These are phyloP conservation scores for Proliferodiscus dingleyae DNA, from an alignment of 2,329 filamentous ascomycete genomes.

Conservation along the genomic window DNA sequence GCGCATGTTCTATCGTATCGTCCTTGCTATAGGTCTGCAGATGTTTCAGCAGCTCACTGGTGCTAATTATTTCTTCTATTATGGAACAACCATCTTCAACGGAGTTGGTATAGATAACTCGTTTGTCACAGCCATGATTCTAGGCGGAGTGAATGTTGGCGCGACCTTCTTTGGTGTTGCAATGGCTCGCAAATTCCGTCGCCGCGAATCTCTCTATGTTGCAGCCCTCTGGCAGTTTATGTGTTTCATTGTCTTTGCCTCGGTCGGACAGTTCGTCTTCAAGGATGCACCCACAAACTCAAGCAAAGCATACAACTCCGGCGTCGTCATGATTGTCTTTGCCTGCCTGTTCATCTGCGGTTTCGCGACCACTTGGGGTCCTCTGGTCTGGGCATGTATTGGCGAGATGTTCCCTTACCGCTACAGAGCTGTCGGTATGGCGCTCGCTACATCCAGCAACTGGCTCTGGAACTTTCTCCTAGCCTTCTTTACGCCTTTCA, in stretches of 20 bases:
- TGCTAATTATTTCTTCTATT: constrained; percentile 60
- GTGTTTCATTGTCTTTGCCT: constrained; percentile 57
- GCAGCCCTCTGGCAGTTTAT: constrained; percentile 67
- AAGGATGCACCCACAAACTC: constrained; percentile 49
- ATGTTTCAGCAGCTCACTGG: constrained; percentile 65
- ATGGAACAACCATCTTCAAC: constrained; percentile 62
- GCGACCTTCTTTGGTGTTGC: constrained; percentile 53
- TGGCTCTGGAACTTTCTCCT: constrained; percentile 71
- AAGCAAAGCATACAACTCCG: constrained; percentile 35
- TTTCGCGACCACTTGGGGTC: constrained; percentile 67
- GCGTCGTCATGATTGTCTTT: constrained; percentile 66
- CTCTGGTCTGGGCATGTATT: constrained; percentile 63
- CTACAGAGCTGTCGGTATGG: constrained; percentile 57
- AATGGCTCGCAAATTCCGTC: constrained; percentile 62
- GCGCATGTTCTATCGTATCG: constrained; percentile 57
- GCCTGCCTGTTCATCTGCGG: constrained; percentile 71
- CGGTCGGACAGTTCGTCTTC: constrained; percentile 47
- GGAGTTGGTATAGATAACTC: constrained; percentile 62
- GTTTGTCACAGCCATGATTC: constrained; percentile 63
- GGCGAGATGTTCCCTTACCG: constrained; percentile 63
- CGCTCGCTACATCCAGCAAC: constrained; percentile 56
- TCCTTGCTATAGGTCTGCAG: constrained; percentile 59
- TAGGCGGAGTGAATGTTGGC: constrained; percentile 62
- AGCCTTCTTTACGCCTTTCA: constrained; percentile 77
- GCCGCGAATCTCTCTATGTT: constrained; percentile 61